These are phyloP conservation scores for Aspergillus texensis DNA, from an alignment of 2,329 filamentous ascomycete genomes.

Conservation along the genomic window DNA sequence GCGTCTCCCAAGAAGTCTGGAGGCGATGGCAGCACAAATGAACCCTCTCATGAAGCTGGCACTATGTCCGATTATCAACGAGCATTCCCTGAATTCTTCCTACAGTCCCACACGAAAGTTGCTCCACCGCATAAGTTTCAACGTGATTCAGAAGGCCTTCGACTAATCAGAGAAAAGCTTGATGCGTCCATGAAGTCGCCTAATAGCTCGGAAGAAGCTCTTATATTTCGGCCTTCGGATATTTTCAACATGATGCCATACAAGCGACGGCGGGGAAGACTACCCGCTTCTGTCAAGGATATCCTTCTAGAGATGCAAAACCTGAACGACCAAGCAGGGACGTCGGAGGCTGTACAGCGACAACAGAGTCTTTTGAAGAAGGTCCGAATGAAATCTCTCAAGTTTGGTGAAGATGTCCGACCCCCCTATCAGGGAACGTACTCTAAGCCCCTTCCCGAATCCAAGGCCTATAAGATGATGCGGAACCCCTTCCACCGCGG, in stretches of 20 bases:
- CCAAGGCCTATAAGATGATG: slow-evolving; percentile 49
- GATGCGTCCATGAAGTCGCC: slow-evolving; percentile 40
- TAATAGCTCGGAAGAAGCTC: slow-evolving; percentile 14
- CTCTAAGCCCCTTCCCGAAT: slow-evolving; percentile 50
- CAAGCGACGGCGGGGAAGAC: slow-evolving; percentile 35
- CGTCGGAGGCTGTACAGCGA: slow-evolving; percentile 28
- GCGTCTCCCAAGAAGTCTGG: slow-evolving; percentile 32
- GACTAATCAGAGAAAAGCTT: slow-evolving; percentile 56
- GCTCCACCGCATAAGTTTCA: slow-evolving; percentile 60
- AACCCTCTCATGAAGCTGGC: slow-evolving; percentile 24
- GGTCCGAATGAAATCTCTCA: slow-evolving; percentile 61
- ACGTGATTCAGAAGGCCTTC: slow-evolving; percentile 60
- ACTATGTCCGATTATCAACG: slow-evolving; percentile 63
- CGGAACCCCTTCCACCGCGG: slow-evolving; percentile 57
- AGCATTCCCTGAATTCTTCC: slow-evolving; percentile 78
- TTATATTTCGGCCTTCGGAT: slow-evolving; percentile 36
- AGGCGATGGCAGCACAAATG: slow-evolving; percentile 12
- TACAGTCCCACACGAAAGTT: slow-evolving; percentile 72
- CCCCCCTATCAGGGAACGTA: slow-evolving; percentile 67
- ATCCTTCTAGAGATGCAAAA: slow-evolving; percentile 62
- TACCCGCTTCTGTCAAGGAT: slow-evolving; percentile 55
- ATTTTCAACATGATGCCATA: slow-evolving; percentile 44
- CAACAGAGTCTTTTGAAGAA: slow-evolving; percentile 47
- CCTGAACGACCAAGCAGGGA: slow-evolving; percentile 38
- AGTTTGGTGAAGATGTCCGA: slow-evolving; percentile 64